phyloP scores from a whole-genome alignment of 2,329 filamentous ascomycete species.

The Neofusicoccum ribis region DNA sequence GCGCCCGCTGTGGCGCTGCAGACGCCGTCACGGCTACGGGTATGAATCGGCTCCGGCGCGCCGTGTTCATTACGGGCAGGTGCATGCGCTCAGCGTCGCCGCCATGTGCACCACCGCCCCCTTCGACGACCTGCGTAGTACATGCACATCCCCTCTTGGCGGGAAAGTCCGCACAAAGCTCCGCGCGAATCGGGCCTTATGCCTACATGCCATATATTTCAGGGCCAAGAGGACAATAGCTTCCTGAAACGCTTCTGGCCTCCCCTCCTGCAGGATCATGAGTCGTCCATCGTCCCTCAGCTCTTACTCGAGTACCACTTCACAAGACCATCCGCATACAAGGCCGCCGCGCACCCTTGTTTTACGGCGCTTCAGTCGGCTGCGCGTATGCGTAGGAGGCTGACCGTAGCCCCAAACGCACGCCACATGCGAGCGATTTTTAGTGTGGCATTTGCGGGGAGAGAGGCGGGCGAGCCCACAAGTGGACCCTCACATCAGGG shows the following conservation, averaged over 20 bases:
- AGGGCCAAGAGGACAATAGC: not conserved
- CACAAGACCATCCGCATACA: not conserved
- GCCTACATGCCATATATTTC: not conserved
- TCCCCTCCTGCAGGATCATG: not conserved
- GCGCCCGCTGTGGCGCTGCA: not conserved
- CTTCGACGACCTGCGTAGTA: not conserved
- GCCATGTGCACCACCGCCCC: not conserved
- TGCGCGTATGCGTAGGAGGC: not conserved
- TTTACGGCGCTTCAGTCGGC: constrained; percentile 1
- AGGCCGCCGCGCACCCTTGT: not conserved
- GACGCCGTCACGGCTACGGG: not conserved
- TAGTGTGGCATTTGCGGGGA: not conserved
- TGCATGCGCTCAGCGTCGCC: not conserved
- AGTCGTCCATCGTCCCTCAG: not conserved
- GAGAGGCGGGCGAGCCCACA: not conserved
- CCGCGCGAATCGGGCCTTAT: not conserved
- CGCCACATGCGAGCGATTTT: not conserved
- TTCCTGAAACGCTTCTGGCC: not conserved
- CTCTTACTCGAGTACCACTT: too few species aligned
- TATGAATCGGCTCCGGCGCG: not conserved
- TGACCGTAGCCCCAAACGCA: not conserved
- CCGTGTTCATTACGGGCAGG: not conserved
- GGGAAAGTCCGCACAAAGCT: constrained; percentile 1
- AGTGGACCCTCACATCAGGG: not conserved
- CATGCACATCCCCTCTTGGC: not conserved